A percentile compares a stretch with the other conserved stretches of the same genome.
phyloP scores from a whole-genome alignment of 345 rosid species.

The Jatropha curcas region DNA sequence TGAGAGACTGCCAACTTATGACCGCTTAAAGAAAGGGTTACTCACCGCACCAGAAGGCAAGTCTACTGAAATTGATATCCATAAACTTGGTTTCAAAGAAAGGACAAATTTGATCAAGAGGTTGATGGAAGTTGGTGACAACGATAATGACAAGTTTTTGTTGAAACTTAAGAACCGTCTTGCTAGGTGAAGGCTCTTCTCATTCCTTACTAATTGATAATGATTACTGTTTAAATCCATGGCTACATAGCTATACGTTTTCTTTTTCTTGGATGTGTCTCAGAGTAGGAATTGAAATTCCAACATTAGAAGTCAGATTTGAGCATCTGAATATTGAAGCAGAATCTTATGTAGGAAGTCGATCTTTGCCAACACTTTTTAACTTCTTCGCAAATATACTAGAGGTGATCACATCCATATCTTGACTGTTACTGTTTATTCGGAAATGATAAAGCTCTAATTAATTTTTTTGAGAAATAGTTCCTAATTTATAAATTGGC shows the following conservation, averaged over 20 bases:
- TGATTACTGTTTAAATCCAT: no score
- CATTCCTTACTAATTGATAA: background rate
- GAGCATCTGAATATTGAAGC: conserved; percentile 50
- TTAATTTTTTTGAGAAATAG: background rate
- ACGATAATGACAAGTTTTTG: conserved; percentile 28
- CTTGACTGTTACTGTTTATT: background rate
- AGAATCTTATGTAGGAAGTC: conserved; percentile 59
- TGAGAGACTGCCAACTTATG: conserved; percentile 47
- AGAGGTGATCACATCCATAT: conserved; percentile 40
- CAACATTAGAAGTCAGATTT: conserved; percentile 50
- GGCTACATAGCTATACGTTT: background rate
- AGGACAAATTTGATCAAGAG: conserved; percentile 16
- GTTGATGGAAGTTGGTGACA: conserved; percentile 1
- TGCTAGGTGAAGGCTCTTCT: background rate
- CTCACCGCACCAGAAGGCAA: conserved; percentile 14
- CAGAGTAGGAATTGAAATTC: conserved; percentile 51
- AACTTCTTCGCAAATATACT: conserved; percentile 44
- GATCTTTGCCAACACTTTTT: conserved; percentile 58
- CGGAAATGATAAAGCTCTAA: background rate
- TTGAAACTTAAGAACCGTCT: conserved; percentile 18
- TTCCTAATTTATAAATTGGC: background rate
- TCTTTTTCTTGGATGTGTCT: background rate
- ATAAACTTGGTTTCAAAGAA: conserved; percentile 21
- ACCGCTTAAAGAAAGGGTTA: conserved; percentile 44
- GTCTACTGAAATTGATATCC: conserved; percentile 21